These are phyloP conservation scores for Sordaria brevicollis DNA, from an alignment of 495 filamentous ascomycete species.

Conservation along the genomic window DNA sequence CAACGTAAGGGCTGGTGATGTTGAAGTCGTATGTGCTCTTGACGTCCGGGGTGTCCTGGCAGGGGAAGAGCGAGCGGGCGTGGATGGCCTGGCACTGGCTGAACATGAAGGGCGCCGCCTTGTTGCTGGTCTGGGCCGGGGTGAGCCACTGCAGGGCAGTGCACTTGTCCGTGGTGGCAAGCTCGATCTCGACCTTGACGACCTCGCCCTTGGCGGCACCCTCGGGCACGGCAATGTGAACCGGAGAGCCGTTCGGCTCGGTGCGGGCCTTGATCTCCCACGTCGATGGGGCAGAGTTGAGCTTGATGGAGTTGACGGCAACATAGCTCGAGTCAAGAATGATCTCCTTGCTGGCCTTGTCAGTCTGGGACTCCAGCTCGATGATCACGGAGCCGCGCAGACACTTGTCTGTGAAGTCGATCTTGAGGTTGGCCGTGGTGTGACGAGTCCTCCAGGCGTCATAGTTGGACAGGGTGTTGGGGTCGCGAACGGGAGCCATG, in stretches of 20 bases:
- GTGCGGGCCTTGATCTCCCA: conserved; percentile 60
- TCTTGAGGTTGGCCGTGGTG: conserved; percentile 63
- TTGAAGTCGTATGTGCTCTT: conserved; percentile 85
- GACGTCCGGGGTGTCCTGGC: conserved; percentile 92
- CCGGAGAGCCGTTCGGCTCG: conserved; percentile 70
- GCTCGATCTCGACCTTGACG: conserved; percentile 49
- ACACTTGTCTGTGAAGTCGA: conserved; percentile 68
- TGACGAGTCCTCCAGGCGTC: conserved; percentile 72
- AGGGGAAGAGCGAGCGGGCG: conserved; percentile 84
- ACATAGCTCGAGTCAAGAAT: conserved; percentile 81
- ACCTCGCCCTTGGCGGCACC: conserved; percentile 50
- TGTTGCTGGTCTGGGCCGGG: conserved; percentile 82
- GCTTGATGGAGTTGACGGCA: conserved; percentile 53
- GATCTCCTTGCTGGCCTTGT: conserved; percentile 60
- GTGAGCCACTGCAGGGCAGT: conserved; percentile 92
- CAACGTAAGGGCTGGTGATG: conserved; percentile 75
- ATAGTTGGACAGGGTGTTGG: conserved; percentile 89
- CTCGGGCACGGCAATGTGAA: conserved; percentile 59
- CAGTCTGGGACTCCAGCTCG: conserved; percentile 59
- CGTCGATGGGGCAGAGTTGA: conserved; percentile 42
- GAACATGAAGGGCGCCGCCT: conserved; percentile 93
- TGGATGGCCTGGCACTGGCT: conserved; percentile 97
- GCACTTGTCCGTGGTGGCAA: conserved; percentile 71
- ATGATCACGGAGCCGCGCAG: conserved; percentile 68
- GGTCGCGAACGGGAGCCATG: conserved; percentile 59